Base-by-base conservation (phyloP, 371 early-diverging fungal species). In the Rhizopus delemar region DNA sequence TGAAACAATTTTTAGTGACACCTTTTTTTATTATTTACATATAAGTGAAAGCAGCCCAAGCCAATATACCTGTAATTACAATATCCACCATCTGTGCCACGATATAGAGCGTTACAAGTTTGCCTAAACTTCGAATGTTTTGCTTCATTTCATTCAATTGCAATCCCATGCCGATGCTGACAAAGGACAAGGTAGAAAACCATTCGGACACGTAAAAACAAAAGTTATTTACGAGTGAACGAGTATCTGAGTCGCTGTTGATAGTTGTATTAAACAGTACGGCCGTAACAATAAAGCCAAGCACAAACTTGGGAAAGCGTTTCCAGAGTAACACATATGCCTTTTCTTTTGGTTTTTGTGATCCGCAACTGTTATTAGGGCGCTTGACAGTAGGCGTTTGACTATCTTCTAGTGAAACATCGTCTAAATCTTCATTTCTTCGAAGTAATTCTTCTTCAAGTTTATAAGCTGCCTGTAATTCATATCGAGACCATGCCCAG, bases 111-210 rank as follows among this genome's bases (percentile, higher is more conserved):
- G 83, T 71, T 12, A 80, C 74, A 12, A 85, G 56, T 45, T 77
- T 81, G 31, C 83, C 79, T 31, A 85, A 57, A 58, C 73, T 58
- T 13, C 75, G 69, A 8, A 82, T 70, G 45, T 85, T 81, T 22
- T 79, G 67, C 45, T 79, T 73, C 57, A 85, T 62, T 41, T 82
- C 84, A 29, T 73, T 79, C 41, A 85, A 68, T 46, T 83, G 78
- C 7, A 85, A 61, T 0, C 84, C 84, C 52, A 85, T 51, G 0
- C 86, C 86, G 45, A 85, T 85, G 48, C 79, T 81, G 13, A 85
- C 86, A 67, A 85, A 85, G 5, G 83, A 82, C 55, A 85, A 67
- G 3, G 86, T 85, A 5, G 84, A 83, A 46, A 78, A 85, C 83
- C 82, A 85, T 57, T 85, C 86, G 7, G 83, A 81, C 1, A 85